phyloP scores from a whole-genome alignment of 176 grass and related monocot species.

The Miscanthus lutarioriparius region DNA sequence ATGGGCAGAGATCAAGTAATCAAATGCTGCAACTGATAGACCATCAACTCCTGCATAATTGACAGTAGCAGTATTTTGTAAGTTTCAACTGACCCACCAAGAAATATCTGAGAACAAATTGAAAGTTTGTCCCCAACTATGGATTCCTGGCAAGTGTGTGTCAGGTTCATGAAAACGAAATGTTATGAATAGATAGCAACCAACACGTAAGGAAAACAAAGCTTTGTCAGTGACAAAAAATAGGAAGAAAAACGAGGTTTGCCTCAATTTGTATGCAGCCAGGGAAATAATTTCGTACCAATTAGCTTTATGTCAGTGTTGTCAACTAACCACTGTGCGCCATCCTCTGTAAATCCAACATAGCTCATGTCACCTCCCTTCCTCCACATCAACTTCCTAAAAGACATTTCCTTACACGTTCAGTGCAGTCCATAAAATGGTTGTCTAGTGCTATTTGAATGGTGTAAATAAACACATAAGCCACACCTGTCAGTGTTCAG shows the following conservation, averaged over 20 bases:
- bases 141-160: not conserved
- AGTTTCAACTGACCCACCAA: not conserved
- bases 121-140: not conserved
- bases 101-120: not conserved
- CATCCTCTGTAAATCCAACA: slow-evolving; percentile 79
- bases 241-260: not conserved
- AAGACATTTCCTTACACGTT: slow-evolving; percentile 29
- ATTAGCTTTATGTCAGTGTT: slow-evolving; percentile 91
- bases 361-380: slow-evolving; percentile 68
- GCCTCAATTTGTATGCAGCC: not conserved
- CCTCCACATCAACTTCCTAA: slow-evolving; percentile 82
- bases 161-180: not conserved
- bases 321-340: slow-evolving; percentile 82
- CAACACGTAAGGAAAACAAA: not conserved
- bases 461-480: not conserved
- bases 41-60: slow-evolving; percentile 65
- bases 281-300: slow-evolving; percentile 48
- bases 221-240: not conserved
- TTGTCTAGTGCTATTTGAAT: not conserved
- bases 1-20: slow-evolving; percentile 74
- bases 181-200: not conserved
- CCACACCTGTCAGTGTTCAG: slow-evolving; percentile 78
- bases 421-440: not conserved
- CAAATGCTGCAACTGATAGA: slow-evolving; percentile 77
- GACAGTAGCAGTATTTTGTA: slow-evolving; percentile 10